Evolutionary conservation across 352 stramenopile genomes (phyloP).

Genomic region (Pythium apleroticum): DNA sequence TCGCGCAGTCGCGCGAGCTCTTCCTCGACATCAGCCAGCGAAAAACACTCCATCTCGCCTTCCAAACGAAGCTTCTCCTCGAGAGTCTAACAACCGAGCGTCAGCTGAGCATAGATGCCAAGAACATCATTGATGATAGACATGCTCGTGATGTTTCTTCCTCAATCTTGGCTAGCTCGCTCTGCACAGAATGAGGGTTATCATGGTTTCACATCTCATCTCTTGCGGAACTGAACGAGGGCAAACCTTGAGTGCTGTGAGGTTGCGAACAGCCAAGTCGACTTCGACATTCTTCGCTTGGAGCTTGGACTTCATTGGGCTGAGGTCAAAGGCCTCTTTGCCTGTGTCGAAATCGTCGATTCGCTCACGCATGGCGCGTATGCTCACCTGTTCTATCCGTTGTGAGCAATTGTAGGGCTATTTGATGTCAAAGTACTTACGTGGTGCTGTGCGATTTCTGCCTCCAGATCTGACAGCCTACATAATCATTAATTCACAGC

Average conservation of each 20-base stretch:
- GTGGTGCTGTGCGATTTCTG: slow-evolving; percentile 5
- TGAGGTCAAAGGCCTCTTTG: slow-evolving; percentile 18
- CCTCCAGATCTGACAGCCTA: slow-evolving; percentile 9
- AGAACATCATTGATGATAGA: not conserved
- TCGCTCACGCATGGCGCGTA: not conserved
- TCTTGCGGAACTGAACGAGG: too few relatives aligned
- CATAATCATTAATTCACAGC: not conserved
- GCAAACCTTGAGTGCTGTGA: slow-evolving; percentile 21
- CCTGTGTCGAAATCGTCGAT: slow-evolving; percentile 18
- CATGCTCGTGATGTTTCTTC: slow-evolving; percentile 2
- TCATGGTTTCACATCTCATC: too few relatives aligned
- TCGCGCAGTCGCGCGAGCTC: not conserved
- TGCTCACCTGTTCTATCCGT: not conserved
- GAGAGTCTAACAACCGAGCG: not conserved
- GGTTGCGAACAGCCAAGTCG: slow-evolving; percentile 3
- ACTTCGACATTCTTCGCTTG: slow-evolving; percentile 20
- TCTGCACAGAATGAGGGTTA: slow-evolving; percentile 1
- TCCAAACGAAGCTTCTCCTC: not conserved
- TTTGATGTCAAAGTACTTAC: too few relatives aligned
- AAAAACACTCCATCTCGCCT: not conserved
- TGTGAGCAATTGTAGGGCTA: too few relatives aligned
- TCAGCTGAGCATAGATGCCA: not conserved
- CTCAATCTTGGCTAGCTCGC: slow-evolving; percentile 13
- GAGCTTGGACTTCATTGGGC: slow-evolving; percentile 15
- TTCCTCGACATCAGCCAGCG: not conserved